phyloP scores from a whole-genome alignment of 2,329 filamentous ascomycete species.

The Microdochium paspali region DNA sequence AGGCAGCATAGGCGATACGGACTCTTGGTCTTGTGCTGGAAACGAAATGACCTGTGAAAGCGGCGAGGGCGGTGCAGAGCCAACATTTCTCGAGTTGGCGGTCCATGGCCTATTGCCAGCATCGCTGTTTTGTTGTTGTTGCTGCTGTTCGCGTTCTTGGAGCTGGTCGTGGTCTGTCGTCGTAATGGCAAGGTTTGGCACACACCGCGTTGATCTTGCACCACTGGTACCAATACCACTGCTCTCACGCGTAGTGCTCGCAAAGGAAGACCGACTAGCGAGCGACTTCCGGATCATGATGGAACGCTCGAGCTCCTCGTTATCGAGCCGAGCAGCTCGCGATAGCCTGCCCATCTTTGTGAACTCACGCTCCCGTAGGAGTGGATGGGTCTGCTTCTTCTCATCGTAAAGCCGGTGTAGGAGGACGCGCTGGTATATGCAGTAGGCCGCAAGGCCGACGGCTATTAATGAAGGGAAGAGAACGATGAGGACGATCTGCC shows the following conservation, averaged over 20 bases:
- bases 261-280: constrained; percentile 13
- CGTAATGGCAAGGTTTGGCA: too few relatives aligned
- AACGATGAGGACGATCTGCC: background rate
- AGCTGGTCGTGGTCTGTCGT: too few relatives aligned
- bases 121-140: too few relatives aligned
- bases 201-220: too few relatives aligned
- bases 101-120: background rate
- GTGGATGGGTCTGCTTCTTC: background rate
- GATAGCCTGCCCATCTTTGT: constrained; percentile 1
- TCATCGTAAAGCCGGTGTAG: background rate
- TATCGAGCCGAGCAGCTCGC: constrained; percentile 3
- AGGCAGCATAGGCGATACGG: background rate
- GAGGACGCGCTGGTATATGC: background rate
- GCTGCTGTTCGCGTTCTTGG: background rate
- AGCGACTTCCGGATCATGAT: constrained; percentile 21
- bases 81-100: background rate
- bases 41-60: background rate
- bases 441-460: background rate
- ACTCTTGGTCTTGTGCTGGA: background rate
- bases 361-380: constrained; percentile 1
- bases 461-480: background rate
- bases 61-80: background rate
- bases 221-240: background rate
- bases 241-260: background rate
- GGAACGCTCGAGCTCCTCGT: constrained; percentile 16